A percentile compares a stretch with the other conserved stretches of the same genome.
Evolutionary conservation across 768 basidiomycete genomes (phyloP).

Genomic region (Suillus decipiens): DNA sequence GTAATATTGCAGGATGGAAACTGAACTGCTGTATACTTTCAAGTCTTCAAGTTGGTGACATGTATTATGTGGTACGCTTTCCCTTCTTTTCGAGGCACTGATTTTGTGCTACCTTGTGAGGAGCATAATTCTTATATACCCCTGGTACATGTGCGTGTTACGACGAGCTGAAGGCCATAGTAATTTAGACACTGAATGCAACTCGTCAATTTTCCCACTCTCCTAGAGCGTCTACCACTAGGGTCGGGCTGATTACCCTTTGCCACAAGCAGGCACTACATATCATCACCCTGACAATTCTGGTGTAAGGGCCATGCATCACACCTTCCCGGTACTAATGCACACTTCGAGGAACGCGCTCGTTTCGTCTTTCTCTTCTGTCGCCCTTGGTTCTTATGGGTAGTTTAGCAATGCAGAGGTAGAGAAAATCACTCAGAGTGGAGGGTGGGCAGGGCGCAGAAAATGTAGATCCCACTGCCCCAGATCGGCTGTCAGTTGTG

Average conservation of each 20-base stretch:
- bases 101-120: neutral
- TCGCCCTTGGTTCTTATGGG: too few relatives aligned
- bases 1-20: neutral
- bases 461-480: too few relatives aligned
- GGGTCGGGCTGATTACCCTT: neutral
- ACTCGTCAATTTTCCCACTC: neutral
- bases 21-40: neutral
- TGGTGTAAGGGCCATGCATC: neutral
- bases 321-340: neutral
- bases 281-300: neutral
- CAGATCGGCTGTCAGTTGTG: too few relatives aligned
- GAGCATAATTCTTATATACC: neutral
- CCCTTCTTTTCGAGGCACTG: neutral
- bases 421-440: too few relatives aligned
- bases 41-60: neutral
- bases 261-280: neutral
- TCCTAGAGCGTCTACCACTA: neutral
- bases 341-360: neutral
- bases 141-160: neutral
- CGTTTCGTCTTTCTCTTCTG: too few relatives aligned
- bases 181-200: neutral
- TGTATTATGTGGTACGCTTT: too few relatives aligned
- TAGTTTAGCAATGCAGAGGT: too few relatives aligned
- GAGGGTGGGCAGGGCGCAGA: too few relatives aligned
- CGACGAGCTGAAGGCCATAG: neutral